Evolutionary conservation across 345 rosid genomes (phyloP), one percentile per base, ranked within the genome.

Genomic region (Streptanthus diversifolius): DNA sequence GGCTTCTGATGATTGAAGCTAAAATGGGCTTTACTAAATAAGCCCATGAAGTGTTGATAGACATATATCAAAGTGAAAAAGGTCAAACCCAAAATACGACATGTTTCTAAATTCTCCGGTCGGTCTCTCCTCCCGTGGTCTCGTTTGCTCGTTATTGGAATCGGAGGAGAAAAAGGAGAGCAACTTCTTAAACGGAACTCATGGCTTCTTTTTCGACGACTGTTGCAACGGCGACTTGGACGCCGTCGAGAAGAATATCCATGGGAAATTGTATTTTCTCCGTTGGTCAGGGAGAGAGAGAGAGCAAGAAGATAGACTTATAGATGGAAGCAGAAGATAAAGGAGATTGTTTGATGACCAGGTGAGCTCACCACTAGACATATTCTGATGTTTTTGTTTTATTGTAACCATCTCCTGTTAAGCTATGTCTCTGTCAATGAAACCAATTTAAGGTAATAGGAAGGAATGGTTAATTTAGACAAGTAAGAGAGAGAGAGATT

Each of bases 361-460:
- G 44, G 68, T 74, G 35, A 66, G 72, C 60, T 66, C 29, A 22
- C 36, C 15, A 33, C 29, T 63, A 21, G 54, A 36, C n/a, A 19
- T 7, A 5, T 11, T 40, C 19, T 54, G 17, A 24, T 13, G 4
- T 5, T 47, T 18, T 47, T 47, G 11, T 22, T 21, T 32, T 53
- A 12, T 5, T 71, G 25, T 17, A 43, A 44, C 56, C 1, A 44
- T 66, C 40, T 22, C 33, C 63, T 56, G 32, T 13, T 56, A 51
- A 63, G 44, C 48, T 63, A 51, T 53, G 63, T 73, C 48, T 45
- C 25, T 74, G 53, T 58, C 79, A 52, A 60, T 60, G 69, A 62
- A 25, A 68, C 73, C 63, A 68, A 58, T 17, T 76, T 69, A 62
- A 62, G 51, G 64, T 30, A 48, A 40, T 19, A 58, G 5, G 30